Base-by-base conservation (phyloP, 2,329 filamentous ascomycete genomes). In the Sphaceloma murrayae region DNA sequence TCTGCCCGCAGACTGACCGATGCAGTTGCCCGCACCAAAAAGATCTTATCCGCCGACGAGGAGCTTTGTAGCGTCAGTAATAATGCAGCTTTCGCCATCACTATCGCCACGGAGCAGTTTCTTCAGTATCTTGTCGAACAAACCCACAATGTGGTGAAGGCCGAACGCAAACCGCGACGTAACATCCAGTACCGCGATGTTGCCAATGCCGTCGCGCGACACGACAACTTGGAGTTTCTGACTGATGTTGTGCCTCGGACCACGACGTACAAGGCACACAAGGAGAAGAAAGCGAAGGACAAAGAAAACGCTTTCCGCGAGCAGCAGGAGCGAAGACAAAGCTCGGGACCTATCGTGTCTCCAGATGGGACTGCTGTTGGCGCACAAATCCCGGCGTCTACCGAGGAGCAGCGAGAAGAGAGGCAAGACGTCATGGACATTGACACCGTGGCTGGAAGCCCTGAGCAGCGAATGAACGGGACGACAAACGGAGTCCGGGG, bases 151-250 rank as follows among this genome's bases (percentile, higher is more conserved):
- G 84, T 94, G 56, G 83, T 88, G 55, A 93, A 91, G 59, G 75
- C 87, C 1, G 91, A 96, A 65, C 77, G 82, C 55, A 96, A 96
- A 62, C 89, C 89, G 4, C 75, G 91, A 46, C 79, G 88, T 49
- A 95, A 93, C 58, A 82, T 98, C 50, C 91, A 96, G 62, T 98
- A 98, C 69, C 85, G 85, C 59, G 91, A 98, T 63, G 74, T 98
- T 31, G 86, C 88, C 53, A 84, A 78, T 56, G 89, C 91, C 19
- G 81, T 96, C 45, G 77, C 83, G 5, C 82, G 86, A 59, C 79
- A 87, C 50, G 91, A 96, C 63, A 93, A 93, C 61, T 80, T 98
- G 42, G 88, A 98, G 62, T 98, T 98, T 59, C 76, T 98, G 10
- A 74, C 83, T 50, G 91, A 98, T 63, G 77, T 94, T 18, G 83